These are phyloP conservation scores for Salix udensis DNA, from an alignment of 345 rosid species.

Conservation along the genomic window DNA sequence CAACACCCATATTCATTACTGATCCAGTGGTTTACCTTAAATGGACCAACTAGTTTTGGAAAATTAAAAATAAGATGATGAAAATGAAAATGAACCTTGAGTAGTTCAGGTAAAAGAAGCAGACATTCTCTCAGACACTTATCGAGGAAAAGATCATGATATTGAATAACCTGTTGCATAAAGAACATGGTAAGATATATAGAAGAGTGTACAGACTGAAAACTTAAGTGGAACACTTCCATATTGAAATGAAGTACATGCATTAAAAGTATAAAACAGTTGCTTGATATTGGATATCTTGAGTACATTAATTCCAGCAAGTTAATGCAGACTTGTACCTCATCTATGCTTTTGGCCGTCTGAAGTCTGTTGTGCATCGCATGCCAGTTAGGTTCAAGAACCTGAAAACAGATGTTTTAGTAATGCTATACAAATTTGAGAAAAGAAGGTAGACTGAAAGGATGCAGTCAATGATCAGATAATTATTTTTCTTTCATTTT, in stretches of 20 bases:
- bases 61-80: neutral
- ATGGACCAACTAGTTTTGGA: neutral
- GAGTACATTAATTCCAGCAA: neutral
- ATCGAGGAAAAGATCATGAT: conserved; percentile 87
- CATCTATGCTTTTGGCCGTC: conserved; percentile 79
- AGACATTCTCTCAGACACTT: conserved; percentile 91
- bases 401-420: conserved; percentile 43
- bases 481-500: neutral
- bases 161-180: conserved; percentile 69
- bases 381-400: conserved; percentile 98
- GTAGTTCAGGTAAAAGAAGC: conserved; percentile 88
- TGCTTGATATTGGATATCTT: neutral
- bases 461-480: neutral
- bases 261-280: neutral
- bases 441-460: neutral
- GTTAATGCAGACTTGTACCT: conserved; percentile 38
- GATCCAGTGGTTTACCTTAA: no score
- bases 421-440: neutral
- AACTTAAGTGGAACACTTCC: no score
- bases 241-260: no score
- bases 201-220: neutral
- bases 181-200: conserved; percentile 9
- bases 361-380: conserved; percentile 74
- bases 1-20: no score
- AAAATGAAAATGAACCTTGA: conserved; percentile 54